Evolutionary conservation across 768 basidiomycete species (phyloP).

Genomic region (Termitomyces sp.): DNA sequence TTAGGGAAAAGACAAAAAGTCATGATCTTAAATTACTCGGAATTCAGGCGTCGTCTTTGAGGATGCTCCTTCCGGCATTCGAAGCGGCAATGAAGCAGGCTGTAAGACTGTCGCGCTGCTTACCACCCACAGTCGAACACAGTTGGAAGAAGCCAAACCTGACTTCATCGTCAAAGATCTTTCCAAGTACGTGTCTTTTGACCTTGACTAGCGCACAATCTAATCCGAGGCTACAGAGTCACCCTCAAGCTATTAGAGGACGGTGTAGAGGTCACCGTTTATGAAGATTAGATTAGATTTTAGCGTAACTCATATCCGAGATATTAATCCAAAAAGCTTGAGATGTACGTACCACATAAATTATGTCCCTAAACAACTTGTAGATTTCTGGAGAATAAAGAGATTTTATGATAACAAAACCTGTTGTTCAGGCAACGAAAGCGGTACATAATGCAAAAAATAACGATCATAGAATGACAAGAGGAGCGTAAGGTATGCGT

Average conservation of each 20-base stretch:
- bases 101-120: slow-evolving; percentile 79
- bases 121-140: slow-evolving; percentile 71
- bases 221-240: slow-evolving; percentile 19
- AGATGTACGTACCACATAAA: not conserved
- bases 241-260: slow-evolving; percentile 26
- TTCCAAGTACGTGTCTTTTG: slow-evolving; percentile 42
- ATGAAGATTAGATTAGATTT: slow-evolving; percentile 25
- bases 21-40: slow-evolving; percentile 3
- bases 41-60: slow-evolving; percentile 76
- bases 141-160: slow-evolving; percentile 57
- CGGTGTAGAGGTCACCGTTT: slow-evolving; percentile 43
- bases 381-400: not conserved
- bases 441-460: slow-evolving; percentile 12
- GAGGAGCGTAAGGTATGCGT: slow-evolving; percentile 13
- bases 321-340: not conserved
- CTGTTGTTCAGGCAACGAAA: slow-evolving; percentile 6
- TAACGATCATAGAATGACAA: slow-evolving; percentile 5
- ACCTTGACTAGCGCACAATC: not conserved
- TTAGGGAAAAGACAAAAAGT: not conserved
- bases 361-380: not conserved
- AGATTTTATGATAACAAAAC: slow-evolving; percentile 7
- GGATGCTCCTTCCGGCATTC: slow-evolving; percentile 85
- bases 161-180: slow-evolving; percentile 72
- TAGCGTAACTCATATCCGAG: not conserved
- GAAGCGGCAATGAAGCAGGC: slow-evolving; percentile 76